Evolutionary conservation across 2,329 filamentous ascomycete genomes (phyloP), one percentile per base, ranked within the genome.

Genomic region (Ascosphaera pollenicola): DNA sequence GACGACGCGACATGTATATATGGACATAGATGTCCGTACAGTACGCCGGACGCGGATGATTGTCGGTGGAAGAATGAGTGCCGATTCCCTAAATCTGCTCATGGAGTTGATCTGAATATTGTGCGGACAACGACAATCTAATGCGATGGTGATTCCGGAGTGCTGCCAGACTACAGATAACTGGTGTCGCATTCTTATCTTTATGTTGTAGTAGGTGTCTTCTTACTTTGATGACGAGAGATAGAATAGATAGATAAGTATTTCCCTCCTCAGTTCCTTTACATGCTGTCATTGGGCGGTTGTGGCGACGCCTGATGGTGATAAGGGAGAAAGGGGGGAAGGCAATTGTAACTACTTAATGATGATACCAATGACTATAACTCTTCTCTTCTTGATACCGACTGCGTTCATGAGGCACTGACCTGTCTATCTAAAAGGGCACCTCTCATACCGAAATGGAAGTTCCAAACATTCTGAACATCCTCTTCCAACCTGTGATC

Each of bases 401-500:
- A 5, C 21, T 10, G n/a, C n/a, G n/a, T n/a, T n/a, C n/a, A n/a
- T n/a, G 10, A 24, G 10, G 21, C 21, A 10, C 5, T 24, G 4
- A 10, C 21, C 21, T 24, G 4, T 24, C 10, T 24, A 24, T 10
- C 4, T 24, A 24, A 5, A 10, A 24, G 21, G 4, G 21, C 21
- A 24, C 4, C 10, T 24, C 21, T 24, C 21, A 24, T 4, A 10
- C 21, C 10, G 21, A 16, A 35, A 82, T 75, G 37, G 60, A 69
- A 3, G 75, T 78, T 13, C 69, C 72, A 50, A 75, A 78, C 39
- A 84, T 51, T 4, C 65, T 64, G 56, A 75, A 81, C 45, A 69
- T 57, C 41, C 72, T 66, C 49, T 75, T 59, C 73, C 75, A 82
- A 21, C 66, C 55, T 35, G 59, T 52, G 36, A 53, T 53, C 34